These are phyloP conservation scores for Botrytis deweyae DNA, from an alignment of 2,329 filamentous ascomycete genomes.

Conservation along the genomic window DNA sequence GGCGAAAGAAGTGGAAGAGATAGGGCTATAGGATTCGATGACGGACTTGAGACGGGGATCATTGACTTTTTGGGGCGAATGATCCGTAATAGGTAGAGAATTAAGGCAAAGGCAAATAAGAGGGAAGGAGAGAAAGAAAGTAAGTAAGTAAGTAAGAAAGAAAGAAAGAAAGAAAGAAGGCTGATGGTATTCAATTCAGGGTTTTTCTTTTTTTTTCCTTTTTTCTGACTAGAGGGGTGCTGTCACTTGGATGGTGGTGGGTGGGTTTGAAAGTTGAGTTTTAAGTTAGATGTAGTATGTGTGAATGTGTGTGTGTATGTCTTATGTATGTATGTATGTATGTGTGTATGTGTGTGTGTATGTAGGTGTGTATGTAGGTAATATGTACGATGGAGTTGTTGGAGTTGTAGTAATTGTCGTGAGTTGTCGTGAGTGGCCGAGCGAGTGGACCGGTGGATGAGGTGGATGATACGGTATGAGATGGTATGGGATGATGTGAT, in stretches of 20 bases:
- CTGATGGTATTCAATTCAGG: not conserved
- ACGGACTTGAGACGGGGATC: conserved; percentile 11
- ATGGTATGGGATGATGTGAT: not conserved
- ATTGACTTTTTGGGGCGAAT: not conserved
- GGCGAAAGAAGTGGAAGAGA: not conserved
- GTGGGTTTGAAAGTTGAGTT: not conserved
- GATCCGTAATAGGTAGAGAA: not conserved
- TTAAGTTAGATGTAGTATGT: not conserved
- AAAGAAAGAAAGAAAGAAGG: not conserved
- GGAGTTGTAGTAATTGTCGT: not conserved
- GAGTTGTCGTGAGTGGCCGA: not conserved
- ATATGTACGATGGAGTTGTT: not conserved
- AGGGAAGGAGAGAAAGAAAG: not conserved
- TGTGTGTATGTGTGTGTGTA: no score
- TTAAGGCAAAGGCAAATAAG: not conserved
- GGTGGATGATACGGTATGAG: no score
- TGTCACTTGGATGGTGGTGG: not conserved
- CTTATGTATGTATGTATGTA: no score
- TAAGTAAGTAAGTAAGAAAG: not conserved
- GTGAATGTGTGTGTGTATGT: not conserved
- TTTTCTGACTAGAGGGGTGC: not conserved
- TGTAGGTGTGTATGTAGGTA: no score
- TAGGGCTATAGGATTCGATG: not conserved
- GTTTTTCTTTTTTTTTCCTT: not conserved
- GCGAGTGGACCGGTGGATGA: not conserved